Evolutionary conservation across 495 filamentous ascomycete genomes (phyloP), one percentile per base, ranked within the genome.

Genomic region (Aspergillus ostianus): DNA sequence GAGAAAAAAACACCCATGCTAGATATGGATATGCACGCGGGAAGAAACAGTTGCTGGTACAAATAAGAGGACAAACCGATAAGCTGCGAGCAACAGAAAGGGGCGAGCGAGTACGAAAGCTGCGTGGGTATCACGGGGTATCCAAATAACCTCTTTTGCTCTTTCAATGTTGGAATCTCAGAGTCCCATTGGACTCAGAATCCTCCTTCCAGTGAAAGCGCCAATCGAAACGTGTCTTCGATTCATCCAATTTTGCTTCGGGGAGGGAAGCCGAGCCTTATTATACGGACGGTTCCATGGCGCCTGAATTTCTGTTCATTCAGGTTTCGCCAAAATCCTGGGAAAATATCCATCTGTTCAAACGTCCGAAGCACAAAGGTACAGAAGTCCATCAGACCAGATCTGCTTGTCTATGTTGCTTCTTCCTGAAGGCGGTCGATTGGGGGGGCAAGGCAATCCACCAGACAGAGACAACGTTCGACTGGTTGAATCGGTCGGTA

Each of bases 61-160:
- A 68, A 68, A 51, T 23, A 60, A 27, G 60, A 65, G 58, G 64
- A 65, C 58, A 73, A 68, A 64, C 59, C 56, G 65, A 69, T 41
- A 70, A 64, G 73, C 72, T 71, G 63, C 73, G 75, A 67, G 72
- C 73, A 78, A 66, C 68, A 69, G 65, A 70, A 70, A 60, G 65
- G 66, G 64, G 50, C 23, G 23, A 26, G 13, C 36, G 36, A 41
- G 36, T 41, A 72, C 64, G 64, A 72, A 74, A 71, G 72, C 69
- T 77, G 74, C 62, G 36, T 63, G 71, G 77, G 74, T 80, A 78
- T 78, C 76, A 76, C 65, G 66, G 66, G 71, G 70, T 74, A 74
- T 74, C 73, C 74, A 78, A 78, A 71, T 68, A 74, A 67, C 67
- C 69, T 73, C 62, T 65, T 41, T 66, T 76, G 70, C 67, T 74